Evolutionary conservation across 768 basidiomycete species (phyloP).

Genomic region (Phylloporus sp.): DNA sequence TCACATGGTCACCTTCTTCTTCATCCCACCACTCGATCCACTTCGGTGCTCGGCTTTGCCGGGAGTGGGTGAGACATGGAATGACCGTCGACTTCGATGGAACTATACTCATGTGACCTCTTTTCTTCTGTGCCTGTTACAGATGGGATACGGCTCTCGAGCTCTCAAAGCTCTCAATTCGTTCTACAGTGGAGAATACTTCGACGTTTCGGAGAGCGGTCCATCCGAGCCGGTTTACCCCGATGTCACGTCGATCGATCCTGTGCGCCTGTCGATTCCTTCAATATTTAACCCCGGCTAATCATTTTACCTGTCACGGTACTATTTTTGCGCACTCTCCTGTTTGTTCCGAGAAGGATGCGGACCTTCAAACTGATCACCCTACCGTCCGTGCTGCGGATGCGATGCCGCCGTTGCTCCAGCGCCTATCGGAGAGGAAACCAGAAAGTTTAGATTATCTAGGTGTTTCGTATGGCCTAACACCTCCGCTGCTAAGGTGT

Average conservation of each 20-base stretch:
- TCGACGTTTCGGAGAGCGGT: slow-evolving; percentile 71
- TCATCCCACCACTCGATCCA: not conserved
- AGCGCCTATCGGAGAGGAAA: slow-evolving; percentile 82
- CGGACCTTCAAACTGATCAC: slow-evolving; percentile 69
- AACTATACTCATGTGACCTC: not conserved
- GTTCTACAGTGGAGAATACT: slow-evolving; percentile 91
- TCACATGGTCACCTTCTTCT: not conserved
- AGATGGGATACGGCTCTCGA: slow-evolving; percentile 97
- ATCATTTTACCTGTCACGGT: not conserved
- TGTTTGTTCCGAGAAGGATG: slow-evolving; percentile 30
- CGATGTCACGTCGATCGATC: slow-evolving; percentile 46
- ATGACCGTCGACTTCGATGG: not conserved
- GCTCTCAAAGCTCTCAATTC: slow-evolving; percentile 82
- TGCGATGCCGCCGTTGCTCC: slow-evolving; percentile 89
- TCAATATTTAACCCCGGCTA: not conserved
- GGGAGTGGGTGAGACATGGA: not conserved
- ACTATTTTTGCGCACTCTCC: not conserved
- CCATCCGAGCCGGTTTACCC: slow-evolving; percentile 52
- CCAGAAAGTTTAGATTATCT: slow-evolving; percentile 91
- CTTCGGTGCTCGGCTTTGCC: not conserved
- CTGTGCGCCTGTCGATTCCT: slow-evolving; percentile 29
- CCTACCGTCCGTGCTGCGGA: slow-evolving; percentile 65
- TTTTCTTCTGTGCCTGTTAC: not conserved
- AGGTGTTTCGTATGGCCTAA: slow-evolving; percentile 94
- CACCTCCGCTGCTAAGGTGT: slow-evolving; percentile 73